Conservation (phyloP, 305 asterid genomes). For the Fraxinus sp. region DNA sequence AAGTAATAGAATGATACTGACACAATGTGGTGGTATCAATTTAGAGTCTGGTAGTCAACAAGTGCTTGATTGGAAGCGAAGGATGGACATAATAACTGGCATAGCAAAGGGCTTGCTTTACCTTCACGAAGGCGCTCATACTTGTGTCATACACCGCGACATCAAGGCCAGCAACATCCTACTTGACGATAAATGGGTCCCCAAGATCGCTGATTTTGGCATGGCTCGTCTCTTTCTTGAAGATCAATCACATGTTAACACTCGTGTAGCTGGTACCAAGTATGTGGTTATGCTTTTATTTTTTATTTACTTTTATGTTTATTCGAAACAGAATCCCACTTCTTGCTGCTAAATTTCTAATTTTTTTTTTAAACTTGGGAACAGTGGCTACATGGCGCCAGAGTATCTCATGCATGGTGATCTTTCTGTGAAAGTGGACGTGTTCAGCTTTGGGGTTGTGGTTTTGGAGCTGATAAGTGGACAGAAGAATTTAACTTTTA, state of each 20-base stretch:
- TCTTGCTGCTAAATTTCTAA: neutral
- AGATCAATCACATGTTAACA: constrained; percentile 74
- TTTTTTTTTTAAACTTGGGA: constrained; percentile 19
- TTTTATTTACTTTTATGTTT: neutral
- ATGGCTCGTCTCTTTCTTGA: constrained; percentile 81
- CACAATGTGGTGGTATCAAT: constrained; percentile 20
- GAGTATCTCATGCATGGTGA: constrained; percentile 78
- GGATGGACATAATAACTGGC: constrained; percentile 74
- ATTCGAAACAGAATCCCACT: neutral
- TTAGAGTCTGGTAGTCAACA: constrained; percentile 56
- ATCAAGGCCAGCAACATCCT: constrained; percentile 92
- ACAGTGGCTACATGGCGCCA: constrained; percentile 98
- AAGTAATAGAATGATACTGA: constrained; percentile 12
- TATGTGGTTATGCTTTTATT: constrained; percentile 31
- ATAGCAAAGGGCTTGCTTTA: constrained; percentile 81
- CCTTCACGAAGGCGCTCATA: constrained; percentile 85
- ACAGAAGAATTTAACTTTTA: constrained; percentile 67
- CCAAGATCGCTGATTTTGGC: constrained; percentile 97
- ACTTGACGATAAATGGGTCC: constrained; percentile 82
- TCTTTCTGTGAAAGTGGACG: constrained; percentile 74
- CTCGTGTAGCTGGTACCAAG: constrained; percentile 93
- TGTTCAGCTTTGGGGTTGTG: constrained; percentile 93
- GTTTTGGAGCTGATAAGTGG: constrained; percentile 90
- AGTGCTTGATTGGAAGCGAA: constrained; percentile 65
- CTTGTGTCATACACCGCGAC: constrained; percentile 80